Base-by-base conservation (phyloP, 116 monocot genomes). In the Posidonia oceanica region DNA sequence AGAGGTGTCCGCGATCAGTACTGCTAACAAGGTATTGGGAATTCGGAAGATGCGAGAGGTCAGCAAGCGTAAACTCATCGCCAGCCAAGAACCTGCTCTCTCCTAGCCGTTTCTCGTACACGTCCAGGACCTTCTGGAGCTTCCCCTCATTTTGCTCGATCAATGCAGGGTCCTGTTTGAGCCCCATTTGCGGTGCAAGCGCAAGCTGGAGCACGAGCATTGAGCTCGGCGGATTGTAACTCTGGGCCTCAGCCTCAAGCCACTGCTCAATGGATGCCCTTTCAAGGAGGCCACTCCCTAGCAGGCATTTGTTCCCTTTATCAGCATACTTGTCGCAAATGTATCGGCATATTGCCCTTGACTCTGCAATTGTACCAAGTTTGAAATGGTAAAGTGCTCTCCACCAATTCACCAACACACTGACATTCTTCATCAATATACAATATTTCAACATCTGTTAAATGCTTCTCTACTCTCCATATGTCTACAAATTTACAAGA, bases 11-110 rank as follows among this genome's bases (percentile, higher is more conserved):
- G 0, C 40, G 63, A 20, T 20, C 29, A 12, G 68, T 70, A 1
- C 70, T 74, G 41, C 41, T 52, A 10, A 71, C 37, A 36, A 79
- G n/a, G 61, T 74, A 79, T 10, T 81, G 69, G 0, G 64, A 22
- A 64, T 81, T 69, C 23, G 81, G 73, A 17, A 76, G 69, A 68
- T 81, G 81, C 0, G 68, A 69, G 36, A 81, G 81, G 54, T 81
- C 81, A 4, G 81, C 81, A 8, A 81, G 81, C 0, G 76, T 69
- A 76, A 81, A 81, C 38, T 81, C 72, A n/a, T 81, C 76, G 6
- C 81, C 76, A 0, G 69, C 81, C 39, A 81, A 56, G 81, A 63
- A 81, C 63, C 60, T 48, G 57, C 73, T 81, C 44, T 69, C 72
- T 1, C 54, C 72, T 17, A 81, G 64, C 55, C 76, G 58, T 38